Conservation (phyloP, 1,284 basidiomycete genomes). For the Blastosporella zonata region DNA sequence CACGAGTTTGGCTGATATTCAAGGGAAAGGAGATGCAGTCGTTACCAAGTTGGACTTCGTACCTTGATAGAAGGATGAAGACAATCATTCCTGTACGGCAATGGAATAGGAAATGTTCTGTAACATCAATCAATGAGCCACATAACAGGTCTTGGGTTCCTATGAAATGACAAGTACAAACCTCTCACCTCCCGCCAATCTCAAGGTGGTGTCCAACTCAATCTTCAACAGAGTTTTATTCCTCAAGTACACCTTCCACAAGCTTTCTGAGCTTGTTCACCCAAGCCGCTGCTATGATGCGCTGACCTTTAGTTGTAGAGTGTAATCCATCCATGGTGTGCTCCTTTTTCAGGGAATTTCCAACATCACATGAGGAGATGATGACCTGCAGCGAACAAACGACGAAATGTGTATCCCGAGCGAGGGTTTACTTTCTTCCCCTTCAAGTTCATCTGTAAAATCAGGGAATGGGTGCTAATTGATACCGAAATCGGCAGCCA, state of each 20-base stretch:
- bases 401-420: constrained; percentile 3
- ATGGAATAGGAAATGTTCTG: too few species aligned
- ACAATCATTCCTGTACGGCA: too few species aligned
- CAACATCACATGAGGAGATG: constrained; percentile 10
- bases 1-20: constrained; percentile 42
- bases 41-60: constrained; percentile 33
- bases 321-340: constrained; percentile 21
- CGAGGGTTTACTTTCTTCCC: neutral
- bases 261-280: constrained; percentile 1
- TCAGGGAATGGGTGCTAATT: constrained; percentile 11
- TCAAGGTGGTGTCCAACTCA: too few species aligned
- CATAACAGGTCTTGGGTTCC: too few species aligned
- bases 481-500: neutral
- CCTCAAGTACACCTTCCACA: neutral
- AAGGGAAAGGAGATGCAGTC: constrained; percentile 43
- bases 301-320: constrained; percentile 17
- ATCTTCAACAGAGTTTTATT: too few species aligned
- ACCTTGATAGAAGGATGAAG: constrained; percentile 23
- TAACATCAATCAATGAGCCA: too few species aligned
- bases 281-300: constrained; percentile 8
- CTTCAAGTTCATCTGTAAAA: constrained; percentile 3
- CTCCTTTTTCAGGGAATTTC: constrained; percentile 4
- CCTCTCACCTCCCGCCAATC: too few species aligned
- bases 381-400: constrained; percentile 4
- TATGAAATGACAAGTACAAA: too few species aligned